A percentile compares a stretch with the other conserved stretches of the same genome.
Evolutionary conservation across 495 filamentous ascomycete species (phyloP).

Genomic region (Penicillium diatomitis): DNA sequence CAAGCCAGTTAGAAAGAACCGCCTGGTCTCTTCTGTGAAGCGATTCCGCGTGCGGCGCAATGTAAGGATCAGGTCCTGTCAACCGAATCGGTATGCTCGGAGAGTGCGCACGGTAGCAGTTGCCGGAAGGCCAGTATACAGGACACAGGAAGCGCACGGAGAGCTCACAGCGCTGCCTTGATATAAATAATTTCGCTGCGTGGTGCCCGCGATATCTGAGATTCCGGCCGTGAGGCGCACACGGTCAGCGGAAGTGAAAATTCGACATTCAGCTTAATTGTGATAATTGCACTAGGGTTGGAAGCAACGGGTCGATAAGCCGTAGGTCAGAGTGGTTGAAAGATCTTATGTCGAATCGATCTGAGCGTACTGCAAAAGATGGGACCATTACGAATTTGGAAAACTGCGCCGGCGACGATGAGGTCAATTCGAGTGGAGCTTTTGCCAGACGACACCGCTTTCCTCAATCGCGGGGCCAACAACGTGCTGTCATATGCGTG

Average conservation of each 20-base stretch:
- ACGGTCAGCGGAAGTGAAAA: conserved; percentile 5
- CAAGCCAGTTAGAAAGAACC: neutral
- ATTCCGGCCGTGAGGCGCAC: neutral
- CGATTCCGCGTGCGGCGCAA: too few species aligned
- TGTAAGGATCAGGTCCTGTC: too few species aligned
- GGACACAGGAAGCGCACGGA: too few species aligned
- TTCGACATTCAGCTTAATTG: conserved; percentile 6
- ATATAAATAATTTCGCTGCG: too few species aligned
- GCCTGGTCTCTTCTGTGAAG: conserved; percentile 4
- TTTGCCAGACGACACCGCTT: too few species aligned
- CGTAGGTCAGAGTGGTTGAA: too few species aligned
- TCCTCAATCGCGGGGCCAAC: neutral
- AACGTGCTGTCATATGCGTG: neutral
- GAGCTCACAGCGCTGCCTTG: too few species aligned
- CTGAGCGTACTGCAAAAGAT: neutral
- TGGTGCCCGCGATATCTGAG: too few species aligned
- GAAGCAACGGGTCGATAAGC: neutral
- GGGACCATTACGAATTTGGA: conserved; percentile 5
- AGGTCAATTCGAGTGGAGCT: conserved; percentile 14
- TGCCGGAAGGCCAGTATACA: too few species aligned
- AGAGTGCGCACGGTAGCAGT: too few species aligned
- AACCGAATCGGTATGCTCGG: too few species aligned
- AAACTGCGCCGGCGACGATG: conserved; percentile 10
- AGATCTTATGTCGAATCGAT: too few species aligned
- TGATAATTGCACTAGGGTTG: neutral